phyloP scores from a whole-genome alignment of 441 rosid genomes.

The Syzygium malaccense region DNA sequence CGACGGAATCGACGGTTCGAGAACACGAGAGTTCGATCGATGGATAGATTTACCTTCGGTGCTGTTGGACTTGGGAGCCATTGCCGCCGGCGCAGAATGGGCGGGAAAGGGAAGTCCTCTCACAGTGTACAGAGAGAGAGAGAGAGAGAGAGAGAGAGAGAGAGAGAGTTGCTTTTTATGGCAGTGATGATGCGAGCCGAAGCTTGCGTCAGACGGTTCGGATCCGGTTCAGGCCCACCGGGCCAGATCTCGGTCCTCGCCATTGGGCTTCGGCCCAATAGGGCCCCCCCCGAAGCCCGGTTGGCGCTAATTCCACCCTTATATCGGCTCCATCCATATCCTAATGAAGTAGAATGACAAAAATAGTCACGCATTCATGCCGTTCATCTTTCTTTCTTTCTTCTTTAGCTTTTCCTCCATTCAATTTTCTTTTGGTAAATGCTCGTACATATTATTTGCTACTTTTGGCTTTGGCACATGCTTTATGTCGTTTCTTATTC shows the following conservation, averaged over 20 bases:
- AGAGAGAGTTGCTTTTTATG: not conserved
- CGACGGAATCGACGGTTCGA: not conserved
- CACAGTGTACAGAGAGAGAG: not conserved
- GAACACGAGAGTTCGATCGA: not conserved
- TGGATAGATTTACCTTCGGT: slow-evolving; percentile 40
- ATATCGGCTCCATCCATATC: not conserved
- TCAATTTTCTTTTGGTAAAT: not conserved
- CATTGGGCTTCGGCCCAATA: not conserved
- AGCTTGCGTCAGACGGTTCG: not conserved
- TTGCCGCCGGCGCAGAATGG: slow-evolving; percentile 29
- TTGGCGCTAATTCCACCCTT: not conserved
- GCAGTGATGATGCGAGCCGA: not conserved
- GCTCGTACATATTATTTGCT: not conserved
- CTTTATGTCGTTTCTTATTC: no score
- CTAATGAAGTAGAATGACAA: not conserved
- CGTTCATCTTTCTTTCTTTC: not conserved
- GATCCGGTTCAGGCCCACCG: not conserved
- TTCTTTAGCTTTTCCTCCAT: not conserved
- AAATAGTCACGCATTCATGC: not conserved
- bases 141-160: not conserved
- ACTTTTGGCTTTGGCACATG: not conserved
- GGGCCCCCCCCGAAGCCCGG: not conserved
- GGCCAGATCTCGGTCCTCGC: not conserved
- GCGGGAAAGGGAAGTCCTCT: not conserved
- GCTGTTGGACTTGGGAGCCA: slow-evolving; percentile 82